Evolutionary conservation across 1,139 yeast species (phyloP).

Genomic region (Pichia cactophila): DNA sequence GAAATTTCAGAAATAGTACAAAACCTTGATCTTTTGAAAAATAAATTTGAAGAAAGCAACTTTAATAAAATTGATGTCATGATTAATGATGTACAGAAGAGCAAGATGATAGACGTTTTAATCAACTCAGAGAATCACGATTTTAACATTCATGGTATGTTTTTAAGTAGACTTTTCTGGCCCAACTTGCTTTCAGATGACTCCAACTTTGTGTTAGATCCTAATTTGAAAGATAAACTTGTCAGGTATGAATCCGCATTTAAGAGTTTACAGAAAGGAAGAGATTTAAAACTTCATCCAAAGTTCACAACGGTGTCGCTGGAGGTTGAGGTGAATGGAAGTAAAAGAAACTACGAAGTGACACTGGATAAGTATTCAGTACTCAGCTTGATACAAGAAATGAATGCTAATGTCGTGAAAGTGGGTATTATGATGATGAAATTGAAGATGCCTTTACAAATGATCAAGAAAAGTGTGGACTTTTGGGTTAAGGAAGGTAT

Average conservation of each 20-base stretch:
- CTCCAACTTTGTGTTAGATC: constrained; percentile 39
- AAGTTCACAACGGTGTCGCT: constrained; percentile 57
- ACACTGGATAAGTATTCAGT: constrained; percentile 67
- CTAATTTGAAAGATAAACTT: constrained; percentile 32
- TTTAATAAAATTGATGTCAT: constrained; percentile 73
- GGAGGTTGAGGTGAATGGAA: constrained; percentile 45
- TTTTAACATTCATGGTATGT: constrained; percentile 28
- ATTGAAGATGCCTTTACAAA: constrained; percentile 34
- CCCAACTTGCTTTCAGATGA: constrained; percentile 35
- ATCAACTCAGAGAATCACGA: constrained; percentile 11
- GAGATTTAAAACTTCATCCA: constrained; percentile 53
- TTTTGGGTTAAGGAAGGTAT: constrained; percentile 55
- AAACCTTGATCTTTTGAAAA: constrained; percentile 44
- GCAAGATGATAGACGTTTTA: constrained; percentile 34
- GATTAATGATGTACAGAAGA: constrained; percentile 67
- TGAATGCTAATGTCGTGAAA: constrained; percentile 16
- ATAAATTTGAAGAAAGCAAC: constrained; percentile 44
- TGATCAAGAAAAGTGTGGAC: constrained; percentile 35
- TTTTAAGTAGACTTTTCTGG: constrained; percentile 43
- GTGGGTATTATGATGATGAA: constrained; percentile 26
- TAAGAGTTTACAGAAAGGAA: constrained; percentile 42
- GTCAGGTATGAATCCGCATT: constrained; percentile 36
- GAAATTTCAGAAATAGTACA: constrained; percentile 35
- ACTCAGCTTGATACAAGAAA: constrained; percentile 32
- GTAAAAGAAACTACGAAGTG: constrained; percentile 39